Conservation (phyloP, 164 flowering plant genomes). For the Cinnamomum micranthum region DNA sequence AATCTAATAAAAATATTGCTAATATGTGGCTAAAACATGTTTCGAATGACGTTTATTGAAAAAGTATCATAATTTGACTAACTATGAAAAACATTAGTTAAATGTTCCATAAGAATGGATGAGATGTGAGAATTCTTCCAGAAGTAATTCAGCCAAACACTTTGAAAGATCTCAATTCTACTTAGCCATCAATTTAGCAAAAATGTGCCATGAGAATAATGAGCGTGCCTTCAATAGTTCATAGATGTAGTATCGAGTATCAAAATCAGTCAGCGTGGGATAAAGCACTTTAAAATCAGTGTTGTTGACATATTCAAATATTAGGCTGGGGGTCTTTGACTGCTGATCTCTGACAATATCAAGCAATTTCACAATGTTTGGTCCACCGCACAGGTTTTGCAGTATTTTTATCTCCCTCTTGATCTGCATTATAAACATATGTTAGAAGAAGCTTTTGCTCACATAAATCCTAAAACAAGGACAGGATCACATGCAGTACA, state of each 20-base stretch:
- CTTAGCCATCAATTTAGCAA: too few relatives aligned
- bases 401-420: slow-evolving; percentile 95
- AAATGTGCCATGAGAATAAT: background rate
- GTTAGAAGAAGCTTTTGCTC: background rate
- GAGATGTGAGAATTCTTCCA: too few relatives aligned
- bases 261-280: slow-evolving; percentile 92
- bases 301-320: slow-evolving; percentile 94
- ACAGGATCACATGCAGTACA: background rate
- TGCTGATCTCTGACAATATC: slow-evolving; percentile 99
- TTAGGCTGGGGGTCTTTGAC: slow-evolving; percentile 94
- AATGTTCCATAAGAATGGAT: background rate
- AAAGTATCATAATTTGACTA: too few relatives aligned
- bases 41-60: too few relatives aligned
- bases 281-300: slow-evolving; percentile 95
- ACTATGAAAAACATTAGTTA: background rate
- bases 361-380: slow-evolving; percentile 91
- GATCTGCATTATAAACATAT: slow-evolving; percentile 52
- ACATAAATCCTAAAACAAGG: background rate
- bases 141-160: too few relatives aligned
- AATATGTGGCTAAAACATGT: too few relatives aligned
- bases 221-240: slow-evolving; percentile 84
- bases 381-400: slow-evolving; percentile 97
- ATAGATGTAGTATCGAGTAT: slow-evolving; percentile 84
- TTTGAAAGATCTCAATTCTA: too few relatives aligned
- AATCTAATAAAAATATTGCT: too few relatives aligned